Conservation (phyloP, 441 rosid genomes). For the Aleurites moluccanus region DNA sequence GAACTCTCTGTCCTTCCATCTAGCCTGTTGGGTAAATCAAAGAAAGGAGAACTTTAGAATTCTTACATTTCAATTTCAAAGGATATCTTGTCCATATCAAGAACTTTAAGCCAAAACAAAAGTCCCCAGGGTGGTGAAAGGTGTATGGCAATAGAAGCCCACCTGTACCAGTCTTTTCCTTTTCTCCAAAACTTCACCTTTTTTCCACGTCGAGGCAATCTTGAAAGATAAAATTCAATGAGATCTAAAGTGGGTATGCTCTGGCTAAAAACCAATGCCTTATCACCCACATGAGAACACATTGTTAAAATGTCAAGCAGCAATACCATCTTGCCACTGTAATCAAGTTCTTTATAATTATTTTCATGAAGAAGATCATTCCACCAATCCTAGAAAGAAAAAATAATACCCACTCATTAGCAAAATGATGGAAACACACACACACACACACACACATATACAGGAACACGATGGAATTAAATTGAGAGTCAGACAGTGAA, state of each 20-base stretch:
- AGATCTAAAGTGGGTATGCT: conserved; percentile 99
- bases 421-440: too few species aligned
- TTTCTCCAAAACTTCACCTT: conserved; percentile 91
- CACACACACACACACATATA: too few species aligned
- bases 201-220: conserved; percentile 68
- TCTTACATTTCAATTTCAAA: not conserved
- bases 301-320: conserved; percentile 83
- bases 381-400: conserved; percentile 85
- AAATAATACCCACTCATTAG: not conserved
- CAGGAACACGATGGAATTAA: not conserved
- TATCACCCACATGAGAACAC: conserved; percentile 81
- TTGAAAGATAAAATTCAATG: conserved; percentile 90
- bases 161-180: conserved; percentile 99
- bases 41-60: conserved; percentile 17
- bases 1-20: conserved; percentile 99
- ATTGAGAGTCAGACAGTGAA: not conserved
- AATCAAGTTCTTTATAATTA: conserved; percentile 66
- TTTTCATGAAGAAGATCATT: conserved; percentile 81
- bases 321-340: conserved; percentile 98
- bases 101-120: not conserved
- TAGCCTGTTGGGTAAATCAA: conserved; percentile 51
- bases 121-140: not conserved
- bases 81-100: not conserved
- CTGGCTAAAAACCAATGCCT: conserved; percentile 97
- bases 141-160: conserved; percentile 28